Percentiles rank a stretch among this genome's conserved stretches.
These are phyloP conservation scores for Talaromyces pinophilus DNA, from an alignment of 2,329 filamentous ascomycete species.

Conservation along the genomic window DNA sequence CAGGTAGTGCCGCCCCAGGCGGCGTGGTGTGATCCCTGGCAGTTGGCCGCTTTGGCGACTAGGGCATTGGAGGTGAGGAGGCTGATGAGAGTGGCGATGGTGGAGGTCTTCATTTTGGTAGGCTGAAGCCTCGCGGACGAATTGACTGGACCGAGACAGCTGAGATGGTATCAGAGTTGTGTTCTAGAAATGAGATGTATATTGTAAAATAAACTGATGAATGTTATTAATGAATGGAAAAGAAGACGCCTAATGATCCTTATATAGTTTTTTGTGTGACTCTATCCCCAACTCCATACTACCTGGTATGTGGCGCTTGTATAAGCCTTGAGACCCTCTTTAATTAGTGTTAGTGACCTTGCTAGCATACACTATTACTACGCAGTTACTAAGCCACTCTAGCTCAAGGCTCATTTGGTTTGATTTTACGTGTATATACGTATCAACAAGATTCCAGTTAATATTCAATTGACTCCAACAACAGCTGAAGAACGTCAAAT, in stretches of 20 bases:
- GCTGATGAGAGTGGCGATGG: not conserved
- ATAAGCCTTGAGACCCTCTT: too few relatives aligned
- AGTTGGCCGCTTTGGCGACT: not conserved
- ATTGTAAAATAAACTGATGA: not conserved
- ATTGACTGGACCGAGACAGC: not conserved
- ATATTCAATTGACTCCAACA: too few relatives aligned
- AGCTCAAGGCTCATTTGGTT: too few relatives aligned
- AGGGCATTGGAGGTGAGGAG: not conserved
- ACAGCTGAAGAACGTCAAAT: too few relatives aligned
- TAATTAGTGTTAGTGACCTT: too few relatives aligned
- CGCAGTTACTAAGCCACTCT: too few relatives aligned
- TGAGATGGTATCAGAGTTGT: not conserved
- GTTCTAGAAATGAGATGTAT: not conserved
- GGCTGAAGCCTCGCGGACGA: not conserved
- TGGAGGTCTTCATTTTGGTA: not conserved
- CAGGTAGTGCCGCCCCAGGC: not conserved
- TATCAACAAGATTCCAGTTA: too few relatives aligned
- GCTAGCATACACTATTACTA: too few relatives aligned
- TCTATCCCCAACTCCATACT: not conserved
- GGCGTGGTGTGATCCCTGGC: not conserved
- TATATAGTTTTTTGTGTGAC: not conserved
- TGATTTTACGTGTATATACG: too few relatives aligned
- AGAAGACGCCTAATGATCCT: not conserved
- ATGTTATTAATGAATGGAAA: not conserved
- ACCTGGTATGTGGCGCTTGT: too few relatives aligned